These are phyloP conservation scores for Pichia norvegensis DNA, from an alignment of 1,139 yeast genomes.

Conservation along the genomic window DNA sequence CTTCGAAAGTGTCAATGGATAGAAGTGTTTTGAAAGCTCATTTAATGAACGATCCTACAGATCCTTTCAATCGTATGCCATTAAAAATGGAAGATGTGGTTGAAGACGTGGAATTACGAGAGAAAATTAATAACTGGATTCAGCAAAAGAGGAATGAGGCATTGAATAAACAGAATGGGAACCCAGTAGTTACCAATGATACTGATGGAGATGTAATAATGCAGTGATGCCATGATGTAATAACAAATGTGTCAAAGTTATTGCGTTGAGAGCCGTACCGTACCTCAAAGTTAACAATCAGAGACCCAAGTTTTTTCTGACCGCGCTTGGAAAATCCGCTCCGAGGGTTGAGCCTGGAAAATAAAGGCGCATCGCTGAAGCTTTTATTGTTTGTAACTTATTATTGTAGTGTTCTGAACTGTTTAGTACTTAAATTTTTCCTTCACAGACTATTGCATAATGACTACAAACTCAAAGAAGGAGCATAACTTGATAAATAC, in stretches of 20 bases:
- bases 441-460: too few species aligned
- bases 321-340: background rate
- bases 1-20: constrained; percentile 78
- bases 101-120: constrained; percentile 63
- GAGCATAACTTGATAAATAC: background rate
- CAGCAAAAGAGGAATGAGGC: constrained; percentile 28
- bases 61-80: constrained; percentile 94
- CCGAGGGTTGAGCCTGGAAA: background rate
- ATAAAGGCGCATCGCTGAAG: too few species aligned
- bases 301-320: background rate
- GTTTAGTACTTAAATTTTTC: too few species aligned
- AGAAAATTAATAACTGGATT: constrained; percentile 54
- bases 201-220: constrained; percentile 21
- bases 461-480: background rate
- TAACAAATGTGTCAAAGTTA: background rate
- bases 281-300: too few species aligned
- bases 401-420: background rate
- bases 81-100: constrained; percentile 79
- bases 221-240: constrained; percentile 13
- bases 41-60: constrained; percentile 87
- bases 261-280: background rate
- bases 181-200: constrained; percentile 7
- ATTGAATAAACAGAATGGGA: background rate
- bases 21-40: constrained; percentile 90
- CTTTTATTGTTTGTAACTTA: background rate